Conservation (phyloP, 2,329 filamentous ascomycete species). For the Exophiala sp. region DNA sequence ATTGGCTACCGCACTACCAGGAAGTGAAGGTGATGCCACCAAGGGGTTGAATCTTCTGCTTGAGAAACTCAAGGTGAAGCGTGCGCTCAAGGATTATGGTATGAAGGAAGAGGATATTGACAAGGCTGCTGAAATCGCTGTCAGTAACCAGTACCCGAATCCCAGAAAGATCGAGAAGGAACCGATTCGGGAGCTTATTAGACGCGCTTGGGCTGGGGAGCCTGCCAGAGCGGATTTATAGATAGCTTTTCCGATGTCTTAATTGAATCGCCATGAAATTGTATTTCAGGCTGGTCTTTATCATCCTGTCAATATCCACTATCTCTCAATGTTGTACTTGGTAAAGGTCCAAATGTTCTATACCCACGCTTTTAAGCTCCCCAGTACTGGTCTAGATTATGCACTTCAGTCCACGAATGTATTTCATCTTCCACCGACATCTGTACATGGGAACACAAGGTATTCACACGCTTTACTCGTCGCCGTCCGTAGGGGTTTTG, state of each 20-base stretch:
- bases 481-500: neutral
- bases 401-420: too few species aligned
- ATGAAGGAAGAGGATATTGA: slow-evolving; percentile 61
- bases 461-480: neutral
- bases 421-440: too few species aligned
- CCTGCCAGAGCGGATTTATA: slow-evolving; percentile 22
- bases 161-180: slow-evolving; percentile 53
- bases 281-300: neutral
- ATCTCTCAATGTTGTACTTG: too few species aligned
- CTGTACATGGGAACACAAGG: too few species aligned
- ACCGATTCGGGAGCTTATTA: slow-evolving; percentile 54
- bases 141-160: slow-evolving; percentile 59
- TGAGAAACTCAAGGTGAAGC: slow-evolving; percentile 52
- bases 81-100: slow-evolving; percentile 53
- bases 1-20: slow-evolving; percentile 54
- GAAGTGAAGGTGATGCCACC: slow-evolving; percentile 57
- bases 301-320: neutral
- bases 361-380: too few species aligned
- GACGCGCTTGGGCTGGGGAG: slow-evolving; percentile 61
- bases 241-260: neutral
- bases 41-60: slow-evolving; percentile 56
- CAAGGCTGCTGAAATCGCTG: slow-evolving; percentile 57
- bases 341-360: too few species aligned
- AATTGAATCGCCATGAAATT: too few species aligned
- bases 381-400: too few species aligned